phyloP scores from a whole-genome alignment of 2,329 filamentous ascomycete genomes.

The Rutstroemia sp. region DNA sequence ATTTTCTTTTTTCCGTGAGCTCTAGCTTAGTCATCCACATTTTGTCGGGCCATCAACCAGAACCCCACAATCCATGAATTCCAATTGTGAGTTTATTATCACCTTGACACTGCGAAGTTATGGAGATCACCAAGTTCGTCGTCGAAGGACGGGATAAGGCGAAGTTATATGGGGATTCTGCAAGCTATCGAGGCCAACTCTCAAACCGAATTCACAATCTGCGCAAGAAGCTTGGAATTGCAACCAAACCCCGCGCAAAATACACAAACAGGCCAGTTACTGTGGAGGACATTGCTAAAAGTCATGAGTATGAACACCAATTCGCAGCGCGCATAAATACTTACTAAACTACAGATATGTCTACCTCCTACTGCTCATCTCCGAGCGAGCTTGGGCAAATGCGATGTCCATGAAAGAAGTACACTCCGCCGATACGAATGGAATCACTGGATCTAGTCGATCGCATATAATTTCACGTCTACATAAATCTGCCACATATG shows the following conservation, averaged over 20 bases:
- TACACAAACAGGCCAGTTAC: slow-evolving; percentile 69
- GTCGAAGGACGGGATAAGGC: slow-evolving; percentile 73
- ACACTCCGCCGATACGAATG: slow-evolving; percentile 72
- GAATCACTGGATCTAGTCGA: slow-evolving; percentile 70
- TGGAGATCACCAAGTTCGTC: slow-evolving; percentile 66
- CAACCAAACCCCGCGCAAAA: slow-evolving; percentile 81
- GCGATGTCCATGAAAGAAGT: slow-evolving; percentile 89
- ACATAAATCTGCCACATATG: slow-evolving; percentile 67
- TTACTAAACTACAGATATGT: slow-evolving; percentile 50
- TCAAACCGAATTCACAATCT: slow-evolving; percentile 74
- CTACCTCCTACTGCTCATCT: slow-evolving; percentile 71
- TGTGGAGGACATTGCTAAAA: slow-evolving; percentile 64
- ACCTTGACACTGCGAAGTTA: slow-evolving; percentile 5
- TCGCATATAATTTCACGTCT: slow-evolving; percentile 85
- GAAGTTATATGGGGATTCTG: slow-evolving; percentile 82
- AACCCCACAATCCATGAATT: slow-evolving; percentile 8
- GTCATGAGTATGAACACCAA: slow-evolving; percentile 59
- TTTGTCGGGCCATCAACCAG: not conserved
- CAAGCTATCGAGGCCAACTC: slow-evolving; percentile 72
- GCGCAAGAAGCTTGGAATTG: slow-evolving; percentile 77
- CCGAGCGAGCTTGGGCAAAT: slow-evolving; percentile 90
- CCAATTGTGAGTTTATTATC: not conserved
- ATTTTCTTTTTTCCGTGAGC: slow-evolving; percentile 6
- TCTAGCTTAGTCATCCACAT: not conserved
- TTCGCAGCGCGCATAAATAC: not conserved